Percentiles rank a stretch among this genome's conserved stretches.
Conservation (phyloP, 306 rosid species). For the Hippophae tibetana region DNA sequence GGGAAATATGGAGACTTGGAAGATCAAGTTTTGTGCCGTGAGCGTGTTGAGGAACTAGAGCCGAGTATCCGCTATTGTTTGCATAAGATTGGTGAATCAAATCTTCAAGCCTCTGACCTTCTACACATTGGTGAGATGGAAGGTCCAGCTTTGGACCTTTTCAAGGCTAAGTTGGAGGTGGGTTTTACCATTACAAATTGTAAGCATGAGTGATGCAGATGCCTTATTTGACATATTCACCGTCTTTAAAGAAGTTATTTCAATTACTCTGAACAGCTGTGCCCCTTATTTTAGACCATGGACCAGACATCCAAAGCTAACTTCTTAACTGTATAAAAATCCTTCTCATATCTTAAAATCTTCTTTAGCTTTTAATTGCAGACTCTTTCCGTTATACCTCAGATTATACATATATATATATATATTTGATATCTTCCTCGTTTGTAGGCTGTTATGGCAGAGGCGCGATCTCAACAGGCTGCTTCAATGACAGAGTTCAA, state of each 20-base stretch:
- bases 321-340: too few relatives aligned
- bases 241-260: too few relatives aligned
- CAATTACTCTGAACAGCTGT: too few relatives aligned
- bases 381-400: background rate
- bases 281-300: too few relatives aligned
- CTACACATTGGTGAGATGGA: slow-evolving; percentile 89
- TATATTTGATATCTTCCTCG: slow-evolving; percentile 4
- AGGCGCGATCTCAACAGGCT: slow-evolving; percentile 99
- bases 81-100: slow-evolving; percentile 87
- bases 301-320: too few relatives aligned
- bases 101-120: slow-evolving; percentile 90
- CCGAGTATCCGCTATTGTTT: slow-evolving; percentile 92
- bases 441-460: slow-evolving; percentile 92
- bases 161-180: slow-evolving; percentile 91
- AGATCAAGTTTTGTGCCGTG: slow-evolving; percentile 88
- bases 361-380: too few relatives aligned
- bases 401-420: background rate
- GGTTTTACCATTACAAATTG: slow-evolving; percentile 19
- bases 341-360: background rate
- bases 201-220: slow-evolving; percentile 5
- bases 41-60: slow-evolving; percentile 94
- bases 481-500: slow-evolving; percentile 95
- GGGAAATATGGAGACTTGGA: slow-evolving; percentile 95
- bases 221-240: background rate
- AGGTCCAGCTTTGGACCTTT: slow-evolving; percentile 99